Evolutionary conservation across 1,284 basidiomycete genomes (phyloP), one percentile per base, ranked within the genome.

Genomic region (Puccinia novopanici): DNA sequence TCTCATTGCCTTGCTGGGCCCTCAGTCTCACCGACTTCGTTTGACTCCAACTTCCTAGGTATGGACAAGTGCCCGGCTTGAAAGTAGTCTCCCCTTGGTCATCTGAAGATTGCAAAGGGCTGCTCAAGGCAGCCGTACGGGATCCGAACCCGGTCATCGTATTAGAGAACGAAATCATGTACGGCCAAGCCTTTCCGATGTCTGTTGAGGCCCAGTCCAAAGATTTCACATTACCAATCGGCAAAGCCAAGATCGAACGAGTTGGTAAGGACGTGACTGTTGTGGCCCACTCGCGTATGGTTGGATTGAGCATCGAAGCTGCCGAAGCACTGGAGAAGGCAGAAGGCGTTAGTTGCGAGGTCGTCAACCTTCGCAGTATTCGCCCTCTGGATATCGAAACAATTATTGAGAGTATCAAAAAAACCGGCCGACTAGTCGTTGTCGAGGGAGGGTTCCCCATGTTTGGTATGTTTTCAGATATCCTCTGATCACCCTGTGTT

Each of bases 151-250:
- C 95, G 17, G 93, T 98, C 83, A 94, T 98, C 83, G 94, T 99
- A 89, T 91, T 99, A 75, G 97, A 99, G 86, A 99, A 99, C 88
- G 97, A 99, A 88, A 94, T 99, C 90, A 87, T 99, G 86, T 99
- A 99, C 88, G 97, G 97, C 87, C 90, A 95, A 83, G 90, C 91
- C 27, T 99, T 99, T 92, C 94, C 94, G 81, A 92, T 99, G 90
- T 94, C 94, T 63, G 87, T 91, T 83, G 96, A 97, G 86, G 94
- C 93, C 83, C 91, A 98, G 90, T 95, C 93, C 74, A 93, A 97
- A 86, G 91, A 94, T 88, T 99, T 96, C 84, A 80, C 87, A 77
- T 88, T 99, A 81, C 95, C 95, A 67, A 98, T 99, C 85, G 97
- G 97, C 86, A 98, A 99, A 89, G 92, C 92, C 86, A 98, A 99